Percentiles rank a stretch among this genome's conserved stretches.
Evolutionary conservation across 306 rosid genomes (phyloP).

Genomic region (Chamaecrista fasciculata): DNA sequence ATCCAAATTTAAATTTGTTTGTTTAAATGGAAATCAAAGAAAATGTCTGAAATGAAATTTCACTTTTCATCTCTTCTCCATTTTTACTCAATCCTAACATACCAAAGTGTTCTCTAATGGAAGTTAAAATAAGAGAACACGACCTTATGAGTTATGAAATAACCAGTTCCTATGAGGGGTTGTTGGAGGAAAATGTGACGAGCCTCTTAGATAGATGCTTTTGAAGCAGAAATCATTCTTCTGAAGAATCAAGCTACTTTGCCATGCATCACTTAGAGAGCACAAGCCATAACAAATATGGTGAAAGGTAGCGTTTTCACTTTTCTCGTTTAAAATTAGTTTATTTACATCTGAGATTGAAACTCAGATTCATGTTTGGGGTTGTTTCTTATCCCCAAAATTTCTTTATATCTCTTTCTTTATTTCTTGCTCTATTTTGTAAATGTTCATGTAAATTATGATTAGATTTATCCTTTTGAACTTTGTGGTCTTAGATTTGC

Average conservation of each 20-base stretch:
- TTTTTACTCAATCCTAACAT: background rate
- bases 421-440: background rate
- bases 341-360: too few species aligned
- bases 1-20: background rate
- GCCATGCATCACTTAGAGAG: constrained; percentile 10
- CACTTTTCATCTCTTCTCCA: background rate
- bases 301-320: constrained; percentile 9
- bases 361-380: constrained; percentile 9
- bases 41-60: background rate
- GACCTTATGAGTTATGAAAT: constrained; percentile 16
- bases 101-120: background rate
- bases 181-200: constrained; percentile 15
- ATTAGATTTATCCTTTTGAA: background rate
- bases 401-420: background rate
- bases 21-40: too few species aligned
- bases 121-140: constrained; percentile 28
- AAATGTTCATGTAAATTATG: constrained; percentile 17
- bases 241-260: constrained; percentile 5
- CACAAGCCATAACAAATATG: background rate
- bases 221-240: constrained; percentile 9
- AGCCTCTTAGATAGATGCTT: constrained; percentile 4
- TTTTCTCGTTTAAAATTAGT: too few species aligned
- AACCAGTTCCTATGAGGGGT: background rate
- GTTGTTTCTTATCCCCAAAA: background rate
- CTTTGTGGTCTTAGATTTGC: too few species aligned